Base-by-base conservation (phyloP, 2,329 filamentous ascomycete genomes). In the Neodidymelliopsis sp. region DNA sequence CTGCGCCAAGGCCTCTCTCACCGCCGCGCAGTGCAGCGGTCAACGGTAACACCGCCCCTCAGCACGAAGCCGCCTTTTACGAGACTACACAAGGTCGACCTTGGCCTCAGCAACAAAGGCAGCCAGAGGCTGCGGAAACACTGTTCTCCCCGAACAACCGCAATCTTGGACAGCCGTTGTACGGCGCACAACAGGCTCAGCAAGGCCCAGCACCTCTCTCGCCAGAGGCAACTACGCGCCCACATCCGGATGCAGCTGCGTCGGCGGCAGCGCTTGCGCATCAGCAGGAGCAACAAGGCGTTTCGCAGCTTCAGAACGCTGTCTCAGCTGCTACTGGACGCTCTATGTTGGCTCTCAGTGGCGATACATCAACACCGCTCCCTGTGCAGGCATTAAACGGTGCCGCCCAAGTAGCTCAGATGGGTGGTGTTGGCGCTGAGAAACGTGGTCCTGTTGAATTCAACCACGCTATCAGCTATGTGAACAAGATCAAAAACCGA, bases 401-500 rank as follows among this genome's bases (percentile, higher is more conserved):
- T 33, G 79, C 80, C 53, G 81, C 80, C 16, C 79, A 60, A 76
- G 84, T 74, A 74, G 87, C 75, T 76, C 82, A 72, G 76, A 82
- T 74, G 76, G 78, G 74, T 19, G 72, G 71, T n/a, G 75, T 78
- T 46, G 74, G 73, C 41, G 63, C 65, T 70, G 92, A 95, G 73
- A 95, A 94, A 69, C 85, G 92, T 46, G 93, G 92, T 0, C 94
- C 94, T 1, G 94, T 99, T 13, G 94, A 99, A 69, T 99, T 99
- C 74, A 99, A 99, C 70, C 94, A 99, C 75, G 94, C 94, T 0
- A 99, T 99, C 57, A 97, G 92, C 72, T 99, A 99, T 67, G 94
- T 99, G 44, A 99, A 99, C 71, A 99, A 99, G 77, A 99, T 99
- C 66, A 99, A 99, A 91, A 99, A 97, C 70, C 93, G 94, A 33